Conservation (phyloP, 75 land plant genomes). For the Adiantum capillusveneris region DNA sequence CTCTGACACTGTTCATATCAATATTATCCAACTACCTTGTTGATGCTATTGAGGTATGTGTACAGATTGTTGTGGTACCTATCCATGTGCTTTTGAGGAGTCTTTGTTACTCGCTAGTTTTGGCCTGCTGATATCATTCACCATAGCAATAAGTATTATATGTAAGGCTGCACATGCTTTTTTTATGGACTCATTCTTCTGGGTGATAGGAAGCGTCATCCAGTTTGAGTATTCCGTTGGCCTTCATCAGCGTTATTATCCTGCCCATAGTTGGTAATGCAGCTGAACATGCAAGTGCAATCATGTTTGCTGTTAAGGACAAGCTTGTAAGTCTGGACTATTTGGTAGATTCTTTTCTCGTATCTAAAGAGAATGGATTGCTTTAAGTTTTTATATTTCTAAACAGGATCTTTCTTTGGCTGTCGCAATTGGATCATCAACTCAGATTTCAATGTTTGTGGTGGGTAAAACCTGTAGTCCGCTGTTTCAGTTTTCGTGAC, state of each 20-base stretch:
- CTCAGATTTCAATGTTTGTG: constrained; percentile 99
- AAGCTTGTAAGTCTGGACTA: constrained; percentile 67
- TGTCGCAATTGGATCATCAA: constrained; percentile 96
- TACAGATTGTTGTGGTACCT: too few species aligned
- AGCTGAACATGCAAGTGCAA: constrained; percentile 90
- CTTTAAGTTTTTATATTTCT: too few species aligned
- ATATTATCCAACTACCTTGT: constrained; percentile 73
- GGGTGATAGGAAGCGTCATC: constrained; percentile 62
- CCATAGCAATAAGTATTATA: too few species aligned
- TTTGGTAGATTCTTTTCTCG: too few species aligned
- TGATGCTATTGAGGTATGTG: constrained; percentile 65
- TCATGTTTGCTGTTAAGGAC: constrained; percentile 90
- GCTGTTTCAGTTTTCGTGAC: not conserved
- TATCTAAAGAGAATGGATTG: too few species aligned
- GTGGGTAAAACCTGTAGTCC: constrained; percentile 25
- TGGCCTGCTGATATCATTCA: too few species aligned
- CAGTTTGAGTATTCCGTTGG: constrained; percentile 68
- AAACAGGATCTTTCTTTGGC: constrained; percentile 81
- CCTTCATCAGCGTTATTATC: constrained; percentile 81
- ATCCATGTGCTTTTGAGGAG: too few species aligned
- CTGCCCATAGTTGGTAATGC: constrained; percentile 95
- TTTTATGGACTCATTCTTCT: too few species aligned
- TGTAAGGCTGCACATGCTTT: too few species aligned
- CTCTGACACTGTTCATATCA: constrained; percentile 69
- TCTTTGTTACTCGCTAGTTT: too few species aligned